A percentile compares a stretch with the other conserved stretches of the same genome.
Evolutionary conservation across 2,329 filamentous ascomycete species (phyloP).

Genomic region (Pestalotiopsis sp.): DNA sequence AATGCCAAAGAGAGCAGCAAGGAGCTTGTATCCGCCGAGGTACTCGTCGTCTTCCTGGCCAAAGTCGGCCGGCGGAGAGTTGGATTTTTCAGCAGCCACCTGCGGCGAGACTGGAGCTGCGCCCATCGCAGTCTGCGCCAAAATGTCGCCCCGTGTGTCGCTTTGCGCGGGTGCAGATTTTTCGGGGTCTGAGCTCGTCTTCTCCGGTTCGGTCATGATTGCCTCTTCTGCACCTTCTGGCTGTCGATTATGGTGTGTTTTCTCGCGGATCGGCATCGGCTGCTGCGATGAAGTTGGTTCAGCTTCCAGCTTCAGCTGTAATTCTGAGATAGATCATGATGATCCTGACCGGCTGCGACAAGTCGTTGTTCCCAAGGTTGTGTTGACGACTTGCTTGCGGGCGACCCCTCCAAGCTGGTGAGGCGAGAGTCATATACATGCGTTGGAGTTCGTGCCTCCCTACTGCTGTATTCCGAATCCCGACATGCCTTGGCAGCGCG

Average conservation of each 20-base stretch:
- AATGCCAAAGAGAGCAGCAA: constrained; percentile 30
- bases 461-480: too few species aligned
- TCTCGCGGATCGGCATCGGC: not conserved
- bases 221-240: not conserved
- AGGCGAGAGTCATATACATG: too few species aligned
- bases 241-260: not conserved
- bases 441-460: too few species aligned
- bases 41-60: constrained; percentile 13
- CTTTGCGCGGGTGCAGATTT: not conserved
- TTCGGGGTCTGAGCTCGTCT: not conserved
- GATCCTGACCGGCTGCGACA: not conserved
- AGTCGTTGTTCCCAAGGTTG: not conserved
- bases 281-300: not conserved
- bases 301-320: not conserved
- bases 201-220: not conserved
- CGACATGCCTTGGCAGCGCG: too few species aligned
- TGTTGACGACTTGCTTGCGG: too few species aligned
- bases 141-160: not conserved
- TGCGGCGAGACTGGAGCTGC: not conserved
- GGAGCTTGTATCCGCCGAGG: constrained; percentile 26
- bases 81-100: not conserved
- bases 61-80: not conserved
- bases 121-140: not conserved
- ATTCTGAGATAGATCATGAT: not conserved
- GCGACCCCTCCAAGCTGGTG: too few species aligned